Evolutionary conservation across 495 filamentous ascomycete genomes (phyloP).

Genomic region (Neurospora africana): DNA sequence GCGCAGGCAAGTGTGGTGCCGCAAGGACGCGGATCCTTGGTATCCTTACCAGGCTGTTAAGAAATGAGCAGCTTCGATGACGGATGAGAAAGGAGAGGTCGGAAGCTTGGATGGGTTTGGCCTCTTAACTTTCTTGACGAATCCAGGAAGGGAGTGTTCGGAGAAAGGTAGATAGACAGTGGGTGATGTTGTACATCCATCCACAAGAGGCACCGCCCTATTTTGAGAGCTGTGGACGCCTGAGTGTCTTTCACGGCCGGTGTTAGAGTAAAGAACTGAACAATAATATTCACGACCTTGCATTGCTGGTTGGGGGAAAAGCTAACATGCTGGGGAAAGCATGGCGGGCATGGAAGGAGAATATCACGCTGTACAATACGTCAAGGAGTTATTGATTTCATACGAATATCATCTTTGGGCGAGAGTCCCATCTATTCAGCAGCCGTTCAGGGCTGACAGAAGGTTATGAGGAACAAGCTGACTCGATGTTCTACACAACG

Average conservation of each 20-base stretch:
- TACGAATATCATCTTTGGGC: background rate
- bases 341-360: background rate
- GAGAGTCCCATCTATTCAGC: background rate
- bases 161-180: background rate
- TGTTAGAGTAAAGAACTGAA: background rate
- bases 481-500: background rate
- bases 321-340: background rate
- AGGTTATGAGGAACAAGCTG: background rate
- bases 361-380: background rate
- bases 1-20: constrained; percentile 74
- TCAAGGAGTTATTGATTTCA: background rate
- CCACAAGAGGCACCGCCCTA: background rate
- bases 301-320: background rate
- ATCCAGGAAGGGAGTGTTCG: background rate
- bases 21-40: constrained; percentile 69
- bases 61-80: background rate
- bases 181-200: background rate
- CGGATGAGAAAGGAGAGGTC: background rate
- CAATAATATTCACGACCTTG: background rate
- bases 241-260: background rate
- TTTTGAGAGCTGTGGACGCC: background rate
- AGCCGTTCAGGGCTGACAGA: background rate
- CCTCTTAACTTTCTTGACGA: background rate
- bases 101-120: background rate
- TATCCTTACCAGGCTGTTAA: constrained; percentile 52